Evolutionary conservation across 768 basidiomycete genomes (phyloP).

Genomic region (Kwoniella heveanensis): DNA sequence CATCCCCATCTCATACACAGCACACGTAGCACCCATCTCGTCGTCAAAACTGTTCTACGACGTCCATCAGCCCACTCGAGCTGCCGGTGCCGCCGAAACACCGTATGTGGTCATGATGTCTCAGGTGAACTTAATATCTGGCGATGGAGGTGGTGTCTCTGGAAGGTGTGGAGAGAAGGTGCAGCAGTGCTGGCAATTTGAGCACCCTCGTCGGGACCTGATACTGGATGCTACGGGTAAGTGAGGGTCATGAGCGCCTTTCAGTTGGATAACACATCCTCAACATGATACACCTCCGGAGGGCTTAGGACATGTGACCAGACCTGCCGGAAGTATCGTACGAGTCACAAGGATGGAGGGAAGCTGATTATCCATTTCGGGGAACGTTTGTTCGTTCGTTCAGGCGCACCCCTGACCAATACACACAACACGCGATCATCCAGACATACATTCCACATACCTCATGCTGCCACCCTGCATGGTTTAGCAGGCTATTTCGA

Average conservation of each 20-base stretch:
- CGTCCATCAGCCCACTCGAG: constrained; percentile 61
- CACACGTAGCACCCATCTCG: constrained; percentile 89
- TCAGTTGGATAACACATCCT: neutral
- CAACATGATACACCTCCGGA: too few species aligned
- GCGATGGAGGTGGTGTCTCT: constrained; percentile 64
- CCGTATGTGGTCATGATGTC: constrained; percentile 99
- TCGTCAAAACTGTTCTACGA: constrained; percentile 90
- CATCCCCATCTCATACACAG: constrained; percentile 93
- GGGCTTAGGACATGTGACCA: too few species aligned
- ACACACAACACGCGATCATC: constrained; percentile 91
- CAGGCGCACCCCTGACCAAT: constrained; percentile 90
- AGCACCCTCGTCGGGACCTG: constrained; percentile 82
- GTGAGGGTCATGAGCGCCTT: constrained; percentile 7
- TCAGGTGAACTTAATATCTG: constrained; percentile 85
- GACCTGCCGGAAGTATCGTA: too few species aligned
- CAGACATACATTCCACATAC: constrained; percentile 84
- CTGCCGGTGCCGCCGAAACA: constrained; percentile 76
- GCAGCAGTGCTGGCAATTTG: constrained; percentile 97
- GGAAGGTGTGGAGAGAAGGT: constrained; percentile 77
- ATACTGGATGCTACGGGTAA: constrained; percentile 72
- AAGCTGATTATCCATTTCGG: neutral
- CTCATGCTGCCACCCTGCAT: constrained; percentile 88
- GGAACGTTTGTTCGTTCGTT: neutral
- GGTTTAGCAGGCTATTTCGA: constrained; percentile 98
- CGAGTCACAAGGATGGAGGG: too few species aligned